Evolutionary conservation across 371 early-diverging fungal species (phyloP), one percentile per base, ranked within the genome.

Genomic region (Mucor piriformis): DNA sequence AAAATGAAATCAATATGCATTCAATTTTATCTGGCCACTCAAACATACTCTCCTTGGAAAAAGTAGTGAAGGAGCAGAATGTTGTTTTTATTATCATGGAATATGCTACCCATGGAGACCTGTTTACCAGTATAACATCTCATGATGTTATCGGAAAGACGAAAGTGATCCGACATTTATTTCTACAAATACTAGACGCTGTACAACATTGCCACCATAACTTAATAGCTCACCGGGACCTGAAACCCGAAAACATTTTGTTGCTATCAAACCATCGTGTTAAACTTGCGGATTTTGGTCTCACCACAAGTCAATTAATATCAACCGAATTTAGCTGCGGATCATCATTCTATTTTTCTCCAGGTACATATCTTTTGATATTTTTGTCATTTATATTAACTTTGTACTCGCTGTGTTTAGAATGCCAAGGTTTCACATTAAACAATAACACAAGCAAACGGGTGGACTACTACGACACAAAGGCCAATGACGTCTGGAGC

Each of bases 281-380:
- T 59, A 93, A 94, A 74, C 77, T 97, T 33, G 87, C 94, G n/a
- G 97, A 96, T 71, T 97, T 96, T 82, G 97, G 97, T 7, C 82
- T 97, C 42, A 84, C 94, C 18, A 95, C 96, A 0, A 74, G 77
- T 15, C 83, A 92, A 33, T 49, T 54, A 3, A 73, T 72, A 67
- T 92, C 92, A 15, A 82, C 71, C 12, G 93, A 95, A 56, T 85
- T 92, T 53, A 95, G 95, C 16, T 92, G 93, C 63, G 97, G 97
- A 1, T 88, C 90, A 18, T 88, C 90, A 1, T 89, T 91, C 64
- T 96, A 96, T 71, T 91, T 96, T 81, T 92, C 93, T 10, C 97
- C 96, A 61, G 85, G 83, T 83, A 81, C 56, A 46, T 24, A 24
- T 13, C 4, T 23, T 21, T 12, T 11, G 20, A 20, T 3, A 1